Percentiles rank a stretch among this genome's conserved stretches.
Evolutionary conservation across 2,329 filamentous ascomycete species (phyloP).

Genomic region (Endoconidiophora laricicola): DNA sequence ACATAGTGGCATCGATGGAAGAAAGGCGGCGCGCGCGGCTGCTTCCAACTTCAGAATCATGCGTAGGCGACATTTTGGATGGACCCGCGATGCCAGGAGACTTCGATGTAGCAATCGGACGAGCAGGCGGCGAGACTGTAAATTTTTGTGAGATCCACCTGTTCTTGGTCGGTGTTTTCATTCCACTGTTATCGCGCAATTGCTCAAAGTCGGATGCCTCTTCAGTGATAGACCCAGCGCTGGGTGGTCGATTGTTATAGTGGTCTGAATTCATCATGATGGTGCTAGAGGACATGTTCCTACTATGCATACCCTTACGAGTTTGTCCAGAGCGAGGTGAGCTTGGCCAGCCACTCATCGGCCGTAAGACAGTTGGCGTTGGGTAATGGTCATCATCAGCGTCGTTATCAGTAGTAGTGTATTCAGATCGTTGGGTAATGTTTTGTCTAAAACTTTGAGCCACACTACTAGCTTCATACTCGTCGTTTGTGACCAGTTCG

Average conservation of each 20-base stretch:
- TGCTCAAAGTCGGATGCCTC: slow-evolving; percentile 2
- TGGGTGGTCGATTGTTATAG: slow-evolving; percentile 17
- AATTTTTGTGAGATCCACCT: slow-evolving; percentile 32
- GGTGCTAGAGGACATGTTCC: slow-evolving; percentile 66
- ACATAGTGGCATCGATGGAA: slow-evolving; percentile 55
- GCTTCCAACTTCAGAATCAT: slow-evolving; percentile 1
- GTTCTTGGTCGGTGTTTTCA: slow-evolving; percentile 23
- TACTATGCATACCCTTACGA: slow-evolving; percentile 39
- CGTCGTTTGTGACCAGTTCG: slow-evolving; percentile 69
- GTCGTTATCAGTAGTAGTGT: slow-evolving; percentile 15
- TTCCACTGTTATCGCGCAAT: slow-evolving; percentile 18
- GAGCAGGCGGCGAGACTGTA: slow-evolving; percentile 31
- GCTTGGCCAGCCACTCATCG: slow-evolving; percentile 21
- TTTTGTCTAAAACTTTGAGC: slow-evolving; percentile 2
- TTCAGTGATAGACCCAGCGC: slow-evolving; percentile 9
- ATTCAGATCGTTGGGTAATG: background rate
- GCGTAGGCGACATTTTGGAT: slow-evolving; percentile 3
- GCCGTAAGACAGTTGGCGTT: slow-evolving; percentile 29
- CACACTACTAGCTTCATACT: slow-evolving; percentile 36
- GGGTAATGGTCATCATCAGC: slow-evolving; percentile 37
- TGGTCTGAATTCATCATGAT: slow-evolving; percentile 64
- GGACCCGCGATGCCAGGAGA: slow-evolving; percentile 14
- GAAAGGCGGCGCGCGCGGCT: slow-evolving; percentile 30
- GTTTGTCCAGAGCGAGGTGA: slow-evolving; percentile 18
- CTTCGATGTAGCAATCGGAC: slow-evolving; percentile 34